Percentiles rank a stretch among this genome's conserved stretches.
Evolutionary conservation across 768 basidiomycete genomes (phyloP).

Genomic region (Hypholoma sublateritium): DNA sequence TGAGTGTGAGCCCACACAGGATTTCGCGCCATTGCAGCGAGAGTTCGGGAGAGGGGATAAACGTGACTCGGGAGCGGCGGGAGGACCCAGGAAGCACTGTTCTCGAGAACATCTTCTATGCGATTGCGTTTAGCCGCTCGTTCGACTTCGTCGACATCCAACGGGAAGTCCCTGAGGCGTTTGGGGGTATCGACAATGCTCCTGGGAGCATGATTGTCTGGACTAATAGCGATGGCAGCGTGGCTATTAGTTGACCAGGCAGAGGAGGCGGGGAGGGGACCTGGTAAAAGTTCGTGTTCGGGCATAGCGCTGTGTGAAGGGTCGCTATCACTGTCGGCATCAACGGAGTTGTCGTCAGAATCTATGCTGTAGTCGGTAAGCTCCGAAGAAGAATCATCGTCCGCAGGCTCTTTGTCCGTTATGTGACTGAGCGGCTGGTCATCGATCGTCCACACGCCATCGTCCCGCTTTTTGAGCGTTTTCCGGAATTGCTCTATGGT

Average conservation of each 20-base stretch:
- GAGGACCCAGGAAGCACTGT: background rate
- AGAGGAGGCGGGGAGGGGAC: too few species aligned
- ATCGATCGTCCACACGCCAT: conserved; percentile 19
- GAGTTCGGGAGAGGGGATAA: conserved; percentile 9
- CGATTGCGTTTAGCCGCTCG: conserved; percentile 9
- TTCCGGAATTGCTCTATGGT: conserved; percentile 23
- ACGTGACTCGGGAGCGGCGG: background rate
- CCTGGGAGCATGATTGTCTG: background rate
- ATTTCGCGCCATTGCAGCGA: conserved; percentile 1
- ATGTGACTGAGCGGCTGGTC: conserved; percentile 13
- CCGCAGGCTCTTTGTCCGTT: conserved; percentile 7
- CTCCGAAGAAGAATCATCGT: conserved; percentile 17
- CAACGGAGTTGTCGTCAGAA: conserved; percentile 17
- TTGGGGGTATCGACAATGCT: background rate
- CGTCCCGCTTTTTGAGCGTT: conserved; percentile 17
- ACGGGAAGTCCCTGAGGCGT: background rate
- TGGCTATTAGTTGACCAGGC: background rate
- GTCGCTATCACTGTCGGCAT: conserved; percentile 18
- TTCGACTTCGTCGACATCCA: conserved; percentile 9
- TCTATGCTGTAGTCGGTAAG: conserved; percentile 20
- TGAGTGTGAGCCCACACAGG: background rate
- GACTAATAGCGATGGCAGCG: background rate
- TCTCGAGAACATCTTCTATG: background rate
- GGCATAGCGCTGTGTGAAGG: background rate
- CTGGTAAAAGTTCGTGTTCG: too few species aligned